Conservation (phyloP, 2,329 filamentous ascomycete species). For the Apiospora phragmitis region DNA sequence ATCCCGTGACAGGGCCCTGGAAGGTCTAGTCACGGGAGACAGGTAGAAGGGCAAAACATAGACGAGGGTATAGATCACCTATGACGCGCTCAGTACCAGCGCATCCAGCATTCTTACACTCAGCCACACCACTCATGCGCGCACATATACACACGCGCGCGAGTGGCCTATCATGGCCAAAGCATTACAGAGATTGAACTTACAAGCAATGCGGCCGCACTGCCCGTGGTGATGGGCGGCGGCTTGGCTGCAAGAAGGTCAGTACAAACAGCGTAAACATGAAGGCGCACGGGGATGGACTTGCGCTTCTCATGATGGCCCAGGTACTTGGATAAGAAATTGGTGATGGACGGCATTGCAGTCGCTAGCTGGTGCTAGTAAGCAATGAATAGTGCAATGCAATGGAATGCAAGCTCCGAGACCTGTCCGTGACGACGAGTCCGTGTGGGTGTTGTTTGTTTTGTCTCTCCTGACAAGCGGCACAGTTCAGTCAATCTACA, state of each 20-base stretch:
- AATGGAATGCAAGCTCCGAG: constrained; percentile 4
- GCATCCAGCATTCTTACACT: not conserved
- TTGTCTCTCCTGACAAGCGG: not conserved
- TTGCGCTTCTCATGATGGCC: constrained; percentile 29
- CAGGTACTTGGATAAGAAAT: constrained; percentile 30
- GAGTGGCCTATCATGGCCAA: not conserved
- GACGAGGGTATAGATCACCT: constrained; percentile 80
- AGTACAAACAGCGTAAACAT: constrained; percentile 16
- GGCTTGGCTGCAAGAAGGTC: constrained; percentile 32
- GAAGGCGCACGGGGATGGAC: constrained; percentile 15
- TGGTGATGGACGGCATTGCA: constrained; percentile 31
- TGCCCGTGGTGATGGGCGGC: constrained; percentile 41
- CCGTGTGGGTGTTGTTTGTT: not conserved
- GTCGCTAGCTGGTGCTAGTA: not conserved
- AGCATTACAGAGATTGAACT: constrained; percentile 18
- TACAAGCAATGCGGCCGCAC: constrained; percentile 38
- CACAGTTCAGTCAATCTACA: not conserved
- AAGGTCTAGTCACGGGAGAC: constrained; percentile 76
- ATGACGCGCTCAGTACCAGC: constrained; percentile 9
- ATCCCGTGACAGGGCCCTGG: constrained; percentile 77
- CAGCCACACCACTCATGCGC: not conserved
- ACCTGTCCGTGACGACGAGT: constrained; percentile 11
- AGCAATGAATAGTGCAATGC: not conserved
- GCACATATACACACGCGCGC: not conserved
- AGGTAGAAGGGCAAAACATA: constrained; percentile 94